Evolutionary conservation across 2,329 filamentous ascomycete genomes (phyloP).

Genomic region (Apiospora koreana): DNA sequence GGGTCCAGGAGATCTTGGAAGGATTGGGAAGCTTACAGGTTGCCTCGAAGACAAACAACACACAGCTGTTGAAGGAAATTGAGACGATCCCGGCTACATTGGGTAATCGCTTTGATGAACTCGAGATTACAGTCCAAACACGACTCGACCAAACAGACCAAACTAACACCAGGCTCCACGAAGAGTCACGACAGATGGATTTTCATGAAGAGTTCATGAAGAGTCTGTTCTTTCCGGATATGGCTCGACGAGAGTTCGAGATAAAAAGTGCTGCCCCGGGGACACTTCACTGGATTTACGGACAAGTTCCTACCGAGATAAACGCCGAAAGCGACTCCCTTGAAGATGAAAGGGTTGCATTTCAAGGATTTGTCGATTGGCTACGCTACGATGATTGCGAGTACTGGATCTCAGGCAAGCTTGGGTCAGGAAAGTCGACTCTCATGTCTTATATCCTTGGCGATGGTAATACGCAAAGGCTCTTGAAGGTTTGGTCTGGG

Average conservation of each 20-base stretch:
- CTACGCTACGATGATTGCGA: not conserved
- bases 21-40: not conserved
- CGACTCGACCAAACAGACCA: not conserved
- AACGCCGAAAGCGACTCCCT: not conserved
- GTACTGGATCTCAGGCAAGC: not conserved
- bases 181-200: not conserved
- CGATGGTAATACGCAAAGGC: not conserved
- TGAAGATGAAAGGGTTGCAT: not conserved
- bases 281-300: not conserved
- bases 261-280: not conserved
- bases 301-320: not conserved
- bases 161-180: not conserved
- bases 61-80: not conserved
- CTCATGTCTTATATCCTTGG: not conserved
- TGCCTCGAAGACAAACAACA: not conserved
- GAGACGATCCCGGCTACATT: not conserved
- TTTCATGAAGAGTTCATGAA: not conserved
- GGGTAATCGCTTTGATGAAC: not conserved
- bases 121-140: not conserved
- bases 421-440: not conserved
- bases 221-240: not conserved
- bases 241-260: not conserved
- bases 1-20: not conserved
- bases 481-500: not conserved
- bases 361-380: not conserved